Base-by-base conservation (phyloP, 2,329 filamentous ascomycete genomes). In the Moelleriella libera region DNA sequence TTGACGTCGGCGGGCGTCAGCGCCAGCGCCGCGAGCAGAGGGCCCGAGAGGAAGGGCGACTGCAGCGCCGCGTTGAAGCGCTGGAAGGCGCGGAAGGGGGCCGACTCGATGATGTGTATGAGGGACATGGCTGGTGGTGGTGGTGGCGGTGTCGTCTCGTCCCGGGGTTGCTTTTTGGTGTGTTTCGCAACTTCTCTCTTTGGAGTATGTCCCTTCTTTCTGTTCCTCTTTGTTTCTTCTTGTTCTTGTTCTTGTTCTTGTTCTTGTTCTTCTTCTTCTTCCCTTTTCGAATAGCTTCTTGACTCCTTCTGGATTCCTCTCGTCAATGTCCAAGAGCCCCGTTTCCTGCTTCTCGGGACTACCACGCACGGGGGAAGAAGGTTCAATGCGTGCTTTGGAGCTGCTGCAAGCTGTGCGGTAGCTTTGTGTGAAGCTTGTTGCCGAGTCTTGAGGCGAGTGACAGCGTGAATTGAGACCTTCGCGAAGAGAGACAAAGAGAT, bases 41-140 rank as follows among this genome's bases (percentile, higher is more conserved):
- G 47, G 29, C 53, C 53, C 1, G 53, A 53, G 30, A 55, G 29
- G 32, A 49, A 34, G 1, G 53, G 53, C 4, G 50, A 51, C 30
- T 50, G 45, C n/a, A 55, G 34, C 8, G 41, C 39, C 9, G 30
- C 45, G 44, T 34, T 12, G 28, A 47, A 37, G 28, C 44, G 37
- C 30, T 47, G 47, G 30, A 54, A 39, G 7, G 40, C 50, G 31
- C 50, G 48, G 30, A 51, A 29, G 8, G 52, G 52, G 44, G 47
- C 21, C 4, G 53, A 54, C 14, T 55, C 51, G 32, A 51, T n/a
- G 30, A 49, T 8, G 5, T 29, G 40, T 8, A 50, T 6, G 28
- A 50, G 41, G 5, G 49, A 48, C 50, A 52, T 52, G 31, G 5
- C 12, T n/a, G 21, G n/a, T 30, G 41, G n/a, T 21, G 14, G 43